Evolutionary conservation across 148 eudicot genomes (phyloP).

Genomic region (Cornus controversa): DNA sequence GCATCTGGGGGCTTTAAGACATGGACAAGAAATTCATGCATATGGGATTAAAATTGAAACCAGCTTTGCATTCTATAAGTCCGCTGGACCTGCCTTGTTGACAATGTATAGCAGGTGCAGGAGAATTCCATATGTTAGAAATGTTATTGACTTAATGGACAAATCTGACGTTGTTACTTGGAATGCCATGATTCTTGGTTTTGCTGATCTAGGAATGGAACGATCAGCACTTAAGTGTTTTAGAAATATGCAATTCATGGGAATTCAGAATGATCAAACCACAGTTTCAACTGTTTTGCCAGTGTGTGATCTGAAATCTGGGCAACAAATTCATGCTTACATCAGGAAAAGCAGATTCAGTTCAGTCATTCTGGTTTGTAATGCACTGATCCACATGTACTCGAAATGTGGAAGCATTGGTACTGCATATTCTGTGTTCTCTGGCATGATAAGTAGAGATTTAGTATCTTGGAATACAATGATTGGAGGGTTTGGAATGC

Average conservation of each 20-base stretch:
- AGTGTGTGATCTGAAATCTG: constrained; percentile 42
- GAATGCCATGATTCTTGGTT: constrained; percentile 47
- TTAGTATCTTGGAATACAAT: constrained; percentile 59
- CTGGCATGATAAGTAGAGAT: constrained; percentile 34
- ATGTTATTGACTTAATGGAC: constrained; percentile 46
- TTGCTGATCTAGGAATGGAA: constrained; percentile 28
- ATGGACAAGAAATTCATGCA: constrained; percentile 51
- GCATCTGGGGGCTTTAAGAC: constrained; percentile 28
- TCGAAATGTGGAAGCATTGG: constrained; percentile 38
- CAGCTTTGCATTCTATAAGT: constrained; percentile 22
- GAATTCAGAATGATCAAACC: constrained; percentile 32
- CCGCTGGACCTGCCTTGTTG: constrained; percentile 55
- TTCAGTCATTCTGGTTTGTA: constrained; percentile 22
- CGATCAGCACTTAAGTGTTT: constrained; percentile 35
- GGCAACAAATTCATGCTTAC: constrained; percentile 46
- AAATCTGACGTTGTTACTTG: constrained; percentile 48
- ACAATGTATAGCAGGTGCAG: constrained; percentile 36
- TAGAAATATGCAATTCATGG: constrained; percentile 31
- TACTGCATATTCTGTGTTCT: constrained; percentile 33
- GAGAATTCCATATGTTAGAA: constrained; percentile 24
- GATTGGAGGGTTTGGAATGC: constrained; percentile 45
- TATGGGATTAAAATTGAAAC: constrained; percentile 38
- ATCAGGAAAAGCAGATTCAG: constrained; percentile 23
- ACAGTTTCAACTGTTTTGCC: constrained; percentile 49
- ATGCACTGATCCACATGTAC: constrained; percentile 58